Evolutionary conservation across 768 basidiomycete genomes (phyloP).

Genomic region (Punctularia strigosozonata): DNA sequence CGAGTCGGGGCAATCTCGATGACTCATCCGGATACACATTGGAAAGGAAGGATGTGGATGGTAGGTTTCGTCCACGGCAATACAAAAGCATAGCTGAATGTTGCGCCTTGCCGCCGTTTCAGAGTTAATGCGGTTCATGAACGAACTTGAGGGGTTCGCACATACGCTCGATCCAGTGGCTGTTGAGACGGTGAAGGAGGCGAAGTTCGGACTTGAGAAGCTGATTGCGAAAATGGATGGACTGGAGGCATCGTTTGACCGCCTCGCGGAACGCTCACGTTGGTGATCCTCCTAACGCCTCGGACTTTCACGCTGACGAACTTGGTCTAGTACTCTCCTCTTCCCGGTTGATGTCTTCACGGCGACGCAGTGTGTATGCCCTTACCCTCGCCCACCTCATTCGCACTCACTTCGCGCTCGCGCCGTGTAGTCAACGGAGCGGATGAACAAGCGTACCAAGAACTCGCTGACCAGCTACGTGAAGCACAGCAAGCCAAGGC

Average conservation of each 20-base stretch:
- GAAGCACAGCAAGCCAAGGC: slow-evolving; percentile 42
- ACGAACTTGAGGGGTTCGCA: slow-evolving; percentile 52
- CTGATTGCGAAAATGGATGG: slow-evolving; percentile 69
- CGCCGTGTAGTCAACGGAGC: slow-evolving; percentile 46
- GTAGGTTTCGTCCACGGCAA: slow-evolving; percentile 27
- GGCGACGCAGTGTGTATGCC: slow-evolving; percentile 53
- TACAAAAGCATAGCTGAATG: not conserved
- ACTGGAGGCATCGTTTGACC: slow-evolving; percentile 72
- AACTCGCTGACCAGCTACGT: slow-evolving; percentile 58
- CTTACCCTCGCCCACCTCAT: slow-evolving; percentile 5
- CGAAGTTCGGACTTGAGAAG: slow-evolving; percentile 51
- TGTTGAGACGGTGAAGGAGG: slow-evolving; percentile 47
- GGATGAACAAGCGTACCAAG: slow-evolving; percentile 66
- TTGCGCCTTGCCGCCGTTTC: not conserved
- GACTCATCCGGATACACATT: slow-evolving; percentile 55
- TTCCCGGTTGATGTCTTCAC: slow-evolving; percentile 56
- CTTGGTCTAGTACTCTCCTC: slow-evolving; percentile 53
- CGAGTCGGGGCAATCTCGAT: slow-evolving; percentile 51
- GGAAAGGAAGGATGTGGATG: slow-evolving; percentile 57
- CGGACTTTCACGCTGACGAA: slow-evolving; percentile 3
- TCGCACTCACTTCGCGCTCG: slow-evolving; percentile 4
- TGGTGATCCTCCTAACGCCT: slow-evolving; percentile 14
- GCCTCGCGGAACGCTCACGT: slow-evolving; percentile 79
- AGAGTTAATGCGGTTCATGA: slow-evolving; percentile 53
- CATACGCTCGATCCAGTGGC: slow-evolving; percentile 31